A percentile compares a stretch with the other conserved stretches of the same genome.
Conservation (phyloP, 208 protist species). For the Wallacemonas sp. region DNA sequence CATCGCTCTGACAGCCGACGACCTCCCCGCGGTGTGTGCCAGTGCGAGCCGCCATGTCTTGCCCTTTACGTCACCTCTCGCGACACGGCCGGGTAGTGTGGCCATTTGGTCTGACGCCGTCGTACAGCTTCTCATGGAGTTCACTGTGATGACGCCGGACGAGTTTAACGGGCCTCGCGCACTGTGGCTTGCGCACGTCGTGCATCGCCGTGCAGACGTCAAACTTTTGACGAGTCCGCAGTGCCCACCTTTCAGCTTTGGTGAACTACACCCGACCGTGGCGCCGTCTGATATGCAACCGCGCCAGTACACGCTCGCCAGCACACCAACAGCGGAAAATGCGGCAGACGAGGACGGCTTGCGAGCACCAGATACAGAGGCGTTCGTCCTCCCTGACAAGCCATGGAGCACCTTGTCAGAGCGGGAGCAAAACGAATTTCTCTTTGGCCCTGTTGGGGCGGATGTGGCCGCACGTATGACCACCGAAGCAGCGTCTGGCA, state of each 20-base stretch:
- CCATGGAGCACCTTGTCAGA: constrained; percentile 23
- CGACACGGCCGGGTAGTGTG: neutral
- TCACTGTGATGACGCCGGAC: neutral
- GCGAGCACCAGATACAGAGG: too few relatives aligned
- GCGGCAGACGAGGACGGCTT: too few relatives aligned
- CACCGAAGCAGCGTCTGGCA: too few relatives aligned
- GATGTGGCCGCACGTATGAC: neutral
- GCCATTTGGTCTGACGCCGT: neutral
- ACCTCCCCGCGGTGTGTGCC: too few relatives aligned
- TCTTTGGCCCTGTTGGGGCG: constrained; percentile 26
- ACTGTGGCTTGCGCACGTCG: constrained; percentile 46
- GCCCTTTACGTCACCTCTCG: neutral
- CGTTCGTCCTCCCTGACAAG: too few relatives aligned
- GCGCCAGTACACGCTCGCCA: constrained; percentile 14
- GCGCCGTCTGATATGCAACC: constrained; percentile 45
- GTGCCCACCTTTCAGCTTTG: constrained; percentile 65
- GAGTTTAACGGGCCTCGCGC: constrained; percentile 6
- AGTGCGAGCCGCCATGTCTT: neutral
- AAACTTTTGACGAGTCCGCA: constrained; percentile 45
- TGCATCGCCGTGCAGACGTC: constrained; percentile 26
- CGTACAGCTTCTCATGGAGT: neutral
- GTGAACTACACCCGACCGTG: constrained; percentile 42
- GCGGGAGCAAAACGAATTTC: constrained; percentile 33
- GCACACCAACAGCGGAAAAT: neutral
- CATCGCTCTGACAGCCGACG: too few relatives aligned